Evolutionary conservation across 768 basidiomycete genomes (phyloP), one percentile per base, ranked within the genome.

Genomic region (Coprinellus aureogranulatus): DNA sequence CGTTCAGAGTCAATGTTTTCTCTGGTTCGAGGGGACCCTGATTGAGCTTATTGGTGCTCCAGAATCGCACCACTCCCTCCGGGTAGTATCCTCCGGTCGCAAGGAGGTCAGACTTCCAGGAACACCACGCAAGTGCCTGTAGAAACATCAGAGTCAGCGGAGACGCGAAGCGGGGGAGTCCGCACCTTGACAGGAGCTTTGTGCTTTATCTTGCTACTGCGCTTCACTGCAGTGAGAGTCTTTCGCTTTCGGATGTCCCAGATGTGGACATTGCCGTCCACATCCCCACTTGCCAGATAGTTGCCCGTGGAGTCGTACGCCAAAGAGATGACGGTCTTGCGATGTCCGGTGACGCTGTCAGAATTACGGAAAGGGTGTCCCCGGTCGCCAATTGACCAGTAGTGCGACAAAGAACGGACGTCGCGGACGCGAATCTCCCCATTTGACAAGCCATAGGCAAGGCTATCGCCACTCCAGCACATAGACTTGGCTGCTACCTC

Each of bases 71-170:
- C 27, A 75, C 79, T 73, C 70, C 72, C 40, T 65, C 62, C 11
- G 72, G 68, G 2, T 65, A 65, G 37, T 51, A 77, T 25, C 84
- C 90, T 1, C 92, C 92, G 1, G 88, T 85, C 0, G 92, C 91
- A 49, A 94, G 80, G 3, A 93, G 75, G 10, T 86, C 85, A 0
- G 84, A 78, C 66, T 89, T 85, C 93, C 93, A 94, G 0, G 91
- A 88, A 62, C 88, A 92, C 89, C 92, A 95, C 0, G 89, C 86
- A 50, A 95, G 75, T 0, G 91, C 90, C 89, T 90, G 60, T 22
- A 48, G 26, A 47, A 57, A 53, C n/a, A 44, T 8, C 59, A 55
- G 27, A 18, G 40, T 52, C 22, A 49, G 41, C n/a, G n/a, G 49
- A 26, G 10, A 22, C 34, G 14, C 27, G 23, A 26, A 30, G 39